Base-by-base conservation (phyloP, 2,329 filamentous ascomycete species). In the Epichloe amarillans region DNA sequence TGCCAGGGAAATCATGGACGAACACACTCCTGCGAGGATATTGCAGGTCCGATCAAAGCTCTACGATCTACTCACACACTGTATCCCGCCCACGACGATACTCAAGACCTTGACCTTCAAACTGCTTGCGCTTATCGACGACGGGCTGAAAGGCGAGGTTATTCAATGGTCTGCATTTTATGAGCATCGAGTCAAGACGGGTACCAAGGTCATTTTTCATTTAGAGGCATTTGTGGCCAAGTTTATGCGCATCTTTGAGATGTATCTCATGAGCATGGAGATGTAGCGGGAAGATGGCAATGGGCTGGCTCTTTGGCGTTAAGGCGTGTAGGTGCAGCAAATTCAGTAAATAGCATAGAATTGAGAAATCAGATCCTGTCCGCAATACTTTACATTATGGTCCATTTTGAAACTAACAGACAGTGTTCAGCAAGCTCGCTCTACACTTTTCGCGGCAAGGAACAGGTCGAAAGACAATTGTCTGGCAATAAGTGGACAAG, bases 171-270 rank as follows among this genome's bases (percentile, higher is more conserved):
- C 88, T 4, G 90, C 93, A 0, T 97, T 96, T 62, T 98, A 95
- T 66, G 94, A 98, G 68, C 93, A 98, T 67, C 80, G 93, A 54
- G 87, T 97, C 69, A 87, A 87, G 65, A 85, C 85, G 59, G 93
- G 93, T 48, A 89, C 79, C 53, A 98, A 98, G 75, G 86, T 95
- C 52, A 97, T 98, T 55, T 98, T 98, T 69, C 94, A 98, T 63
- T 73, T 98, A 4, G 94, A 98, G 69, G 93, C 93, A 3, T 98
- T 98, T 68, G 93, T 98, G 52, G 91, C 91, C 52, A 97, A 96
- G 72, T 95, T 97, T 66, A 97, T 98, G 91, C 81, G 91, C 59
- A 81, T 97, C 58, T 79, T 91, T 56, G 93, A 98, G 72, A 91
- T 89, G 82, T 94, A 82, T 63, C 68, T 84, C 52, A 91, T 95